Conservation (phyloP, 345 rosid species). For the Corchorus olitorius region DNA sequence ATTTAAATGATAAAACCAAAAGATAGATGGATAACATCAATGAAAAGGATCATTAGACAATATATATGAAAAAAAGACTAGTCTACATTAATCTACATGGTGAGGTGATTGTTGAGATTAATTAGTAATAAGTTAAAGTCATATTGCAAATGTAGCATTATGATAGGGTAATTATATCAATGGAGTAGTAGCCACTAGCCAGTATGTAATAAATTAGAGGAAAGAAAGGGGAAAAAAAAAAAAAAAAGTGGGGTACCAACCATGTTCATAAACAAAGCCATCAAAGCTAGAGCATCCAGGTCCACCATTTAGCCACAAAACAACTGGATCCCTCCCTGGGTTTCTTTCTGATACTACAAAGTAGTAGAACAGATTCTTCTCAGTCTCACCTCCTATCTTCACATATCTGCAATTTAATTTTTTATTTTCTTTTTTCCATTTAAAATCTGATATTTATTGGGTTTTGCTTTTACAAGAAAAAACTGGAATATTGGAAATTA, state of each 20-base stretch:
- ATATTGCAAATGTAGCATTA: neutral
- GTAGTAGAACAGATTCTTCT: slow-evolving; percentile 44
- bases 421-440: no score
- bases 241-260: neutral
- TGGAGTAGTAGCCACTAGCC: no score
- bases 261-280: slow-evolving; percentile 50
- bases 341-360: slow-evolving; percentile 40
- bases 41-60: no score
- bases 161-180: no score
- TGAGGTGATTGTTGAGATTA: neutral
- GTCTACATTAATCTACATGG: no score
- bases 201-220: no score
- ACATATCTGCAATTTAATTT: slow-evolving; percentile 36
- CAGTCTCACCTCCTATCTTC: slow-evolving; percentile 20
- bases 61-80: no score
- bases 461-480: no score
- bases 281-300: slow-evolving; percentile 58
- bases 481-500: no score
- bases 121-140: neutral
- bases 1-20: no score
- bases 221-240: neutral
- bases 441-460: no score
- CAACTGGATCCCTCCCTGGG: slow-evolving; percentile 40
- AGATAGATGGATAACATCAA: no score
- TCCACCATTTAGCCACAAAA: slow-evolving; percentile 54